A percentile compares a stretch with the other conserved stretches of the same genome.
These are phyloP conservation scores for Amphirosellinia nigrospora DNA, from an alignment of 495 filamentous ascomycete genomes.

Conservation along the genomic window DNA sequence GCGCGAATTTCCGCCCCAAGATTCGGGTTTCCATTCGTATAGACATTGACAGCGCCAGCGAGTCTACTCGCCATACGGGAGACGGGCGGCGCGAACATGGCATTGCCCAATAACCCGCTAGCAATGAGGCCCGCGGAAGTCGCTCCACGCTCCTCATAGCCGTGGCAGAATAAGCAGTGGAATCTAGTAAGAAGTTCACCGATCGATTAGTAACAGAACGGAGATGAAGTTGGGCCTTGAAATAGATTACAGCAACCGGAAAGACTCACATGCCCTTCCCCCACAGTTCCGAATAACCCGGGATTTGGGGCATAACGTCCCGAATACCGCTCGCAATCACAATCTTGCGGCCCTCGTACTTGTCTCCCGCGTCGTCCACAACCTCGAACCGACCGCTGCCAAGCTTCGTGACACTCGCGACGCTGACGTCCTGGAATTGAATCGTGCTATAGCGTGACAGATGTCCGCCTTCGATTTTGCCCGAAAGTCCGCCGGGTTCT, in stretches of 20 bases:
- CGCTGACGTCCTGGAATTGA: slow-evolving; percentile 44
- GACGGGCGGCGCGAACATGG: slow-evolving; percentile 28
- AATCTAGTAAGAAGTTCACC: slow-evolving; percentile 28
- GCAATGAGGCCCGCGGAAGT: slow-evolving; percentile 38
- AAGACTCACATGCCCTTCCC: slow-evolving; percentile 43
- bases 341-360: slow-evolving; percentile 53
- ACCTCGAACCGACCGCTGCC: slow-evolving; percentile 44
- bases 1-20: slow-evolving; percentile 27
- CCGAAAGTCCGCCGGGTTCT: slow-evolving; percentile 48
- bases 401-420: slow-evolving; percentile 36
- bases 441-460: slow-evolving; percentile 47
- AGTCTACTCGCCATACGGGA: slow-evolving; percentile 33
- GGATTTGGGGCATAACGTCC: slow-evolving; percentile 44
- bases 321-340: slow-evolving; percentile 55
- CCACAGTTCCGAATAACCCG: slow-evolving; percentile 51
- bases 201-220: not conserved
- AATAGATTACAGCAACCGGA: slow-evolving; percentile 27
- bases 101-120: slow-evolving; percentile 25
- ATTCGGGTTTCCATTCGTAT: slow-evolving; percentile 34
- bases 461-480: slow-evolving; percentile 45
- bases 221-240: not conserved
- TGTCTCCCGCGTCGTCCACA: slow-evolving; percentile 37
- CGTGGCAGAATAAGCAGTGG: slow-evolving; percentile 44
- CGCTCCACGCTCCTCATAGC: slow-evolving; percentile 39
- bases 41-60: slow-evolving; percentile 30